Evolutionary conservation across 441 rosid genomes (phyloP), one percentile per base, ranked within the genome.

Genomic region (Populus hybrid): DNA sequence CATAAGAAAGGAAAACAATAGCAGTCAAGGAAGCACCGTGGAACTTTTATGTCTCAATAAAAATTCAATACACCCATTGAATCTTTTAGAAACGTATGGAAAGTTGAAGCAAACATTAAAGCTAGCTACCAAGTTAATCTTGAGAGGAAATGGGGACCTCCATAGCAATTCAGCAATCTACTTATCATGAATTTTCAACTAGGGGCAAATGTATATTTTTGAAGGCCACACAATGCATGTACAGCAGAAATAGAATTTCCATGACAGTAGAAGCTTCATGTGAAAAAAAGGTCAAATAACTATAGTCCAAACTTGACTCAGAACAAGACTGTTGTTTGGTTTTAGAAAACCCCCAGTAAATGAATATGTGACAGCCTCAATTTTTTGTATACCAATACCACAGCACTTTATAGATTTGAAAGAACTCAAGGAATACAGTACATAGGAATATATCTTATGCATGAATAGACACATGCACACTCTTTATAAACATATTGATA

Each of bases 141-240:
- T 18, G 26, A 35, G 18, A 18, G 72, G 14, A 34, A 26, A 30
- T 10, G 69, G 40, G 34, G 63, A 24, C 34, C 16, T 46, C 53
- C 10, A 71, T 24, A 50, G 14, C 34, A 71, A 70, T 34, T 26
- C 40, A 35, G 40, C 16, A 40, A n/a, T 70, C 69, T 30, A 28
- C 20, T 11, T 18, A 35, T 71, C 75, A 71, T n/a, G 63, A 59
- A 61, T 14, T 77, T 70, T 75, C 14, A 77, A 71, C 70, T 38
- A 24, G 38, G 16, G 63, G 6, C 8, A 42, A 10, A 11, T 42
- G 50, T 0, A 42, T 42, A 42, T 30, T 42, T 42, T 10, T 42
- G 12, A 11, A 42, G 14, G 50, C 24, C 50, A 38, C 75, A 8
- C 10, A 36, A 23, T 18, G 20, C 24, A 18, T 65, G 46, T 24